Percentiles rank a stretch among this genome's conserved stretches.
phyloP scores from a whole-genome alignment of 2,329 filamentous ascomycete species.

The Aspergillus viridinutans region DNA sequence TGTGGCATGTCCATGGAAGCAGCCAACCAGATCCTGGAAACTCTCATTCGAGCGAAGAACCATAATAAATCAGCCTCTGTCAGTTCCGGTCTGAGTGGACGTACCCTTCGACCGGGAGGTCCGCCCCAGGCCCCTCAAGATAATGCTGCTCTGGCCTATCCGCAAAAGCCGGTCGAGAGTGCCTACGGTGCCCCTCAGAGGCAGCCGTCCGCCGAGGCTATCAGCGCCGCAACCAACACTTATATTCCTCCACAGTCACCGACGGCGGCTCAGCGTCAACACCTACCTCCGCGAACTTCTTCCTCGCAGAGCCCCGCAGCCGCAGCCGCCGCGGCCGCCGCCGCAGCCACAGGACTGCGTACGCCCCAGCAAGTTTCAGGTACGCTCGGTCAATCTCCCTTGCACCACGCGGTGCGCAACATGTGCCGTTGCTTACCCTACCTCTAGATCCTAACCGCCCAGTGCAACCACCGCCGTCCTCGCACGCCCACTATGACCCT shows the following conservation, averaged over 20 bases:
- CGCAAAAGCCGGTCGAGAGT: constrained; percentile 33
- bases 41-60: constrained; percentile 75
- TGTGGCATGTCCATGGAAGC: constrained; percentile 99
- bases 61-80: constrained; percentile 56
- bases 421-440: background rate
- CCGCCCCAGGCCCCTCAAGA: constrained; percentile 42
- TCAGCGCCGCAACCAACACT: constrained; percentile 41
- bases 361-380: constrained; percentile 40
- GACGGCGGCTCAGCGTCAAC: constrained; percentile 38
- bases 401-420: background rate
- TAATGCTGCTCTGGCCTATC: constrained; percentile 33
- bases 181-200: constrained; percentile 34
- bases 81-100: constrained; percentile 56
- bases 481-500: constrained; percentile 45
- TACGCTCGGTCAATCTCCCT: constrained; percentile 27
- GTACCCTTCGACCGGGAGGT: constrained; percentile 58
- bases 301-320: constrained; percentile 45
- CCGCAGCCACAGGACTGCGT: constrained; percentile 45
- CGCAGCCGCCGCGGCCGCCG: constrained; percentile 46
- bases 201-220: constrained; percentile 37
- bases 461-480: constrained; percentile 40
- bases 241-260: constrained; percentile 46
- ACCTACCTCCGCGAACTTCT: constrained; percentile 46
- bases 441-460: constrained; percentile 37
- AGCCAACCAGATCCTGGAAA: constrained; percentile 87